Base-by-base conservation (phyloP, 208 protist species). In the Acanthamoeba lenticulata region DNA sequence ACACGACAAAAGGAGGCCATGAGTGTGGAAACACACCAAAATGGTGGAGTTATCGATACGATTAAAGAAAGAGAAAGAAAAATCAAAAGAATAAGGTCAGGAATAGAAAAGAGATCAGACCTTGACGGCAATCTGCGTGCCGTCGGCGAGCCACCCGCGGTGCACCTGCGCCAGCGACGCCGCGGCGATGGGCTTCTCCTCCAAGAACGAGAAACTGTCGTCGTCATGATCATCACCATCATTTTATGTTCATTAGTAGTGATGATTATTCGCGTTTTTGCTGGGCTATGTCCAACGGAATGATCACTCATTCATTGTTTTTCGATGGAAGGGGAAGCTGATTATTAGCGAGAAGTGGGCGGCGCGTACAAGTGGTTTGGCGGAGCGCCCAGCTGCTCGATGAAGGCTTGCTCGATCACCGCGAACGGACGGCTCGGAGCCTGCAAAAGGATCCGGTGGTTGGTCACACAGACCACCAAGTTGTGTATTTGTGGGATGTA, bases 151-250 rank as follows among this genome's bases (percentile, higher is more conserved):
- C 27, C 94, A 94, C 21, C 95, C 96, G 44, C 92, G 85, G 77
- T 97, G 96, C 15, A 97, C 96, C 96, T 99, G 98, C 38, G 99
- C 99, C 45, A 99, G 97, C 29, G 98, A 99, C 0, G 98, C 99
- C 19, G 98, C 98, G 7, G 98, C 98, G 24, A 99, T 96, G 17
- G 99, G 98, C n/a, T 88, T 85, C 29, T 95, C 94, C 47, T 99
- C 97, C 92, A 99, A 99, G 40, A 96, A 86, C 24, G 94, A 85
- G 94, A 99, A 99, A 9, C 94, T 92, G 42, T 44, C 2, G 2
- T 95, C 40, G 17, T 65, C n/a, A n/a, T n/a, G n/a, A n/a, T n/a
- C n/a, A n/a, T n/a, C n/a, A n/a, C n/a, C n/a, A n/a, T n/a, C n/a
- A n/a, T n/a, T n/a, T n/a, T n/a, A n/a, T n/a, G n/a, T n/a, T n/a